Evolutionary conservation across 257 asterid species (phyloP), one percentile per base, ranked within the genome.

Genomic region (Solanum pennellii): DNA sequence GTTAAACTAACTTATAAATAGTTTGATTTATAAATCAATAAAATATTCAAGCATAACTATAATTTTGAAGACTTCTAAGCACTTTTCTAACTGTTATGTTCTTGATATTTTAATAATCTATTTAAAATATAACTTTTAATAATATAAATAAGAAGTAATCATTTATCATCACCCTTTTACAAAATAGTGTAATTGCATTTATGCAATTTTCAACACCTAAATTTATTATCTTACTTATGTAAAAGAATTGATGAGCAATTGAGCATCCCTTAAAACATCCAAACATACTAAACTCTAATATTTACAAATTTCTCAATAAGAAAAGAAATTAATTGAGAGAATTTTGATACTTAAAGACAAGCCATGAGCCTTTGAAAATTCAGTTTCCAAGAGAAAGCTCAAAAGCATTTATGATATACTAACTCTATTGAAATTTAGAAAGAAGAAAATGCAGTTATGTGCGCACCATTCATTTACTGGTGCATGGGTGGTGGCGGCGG

Each of bases 401-500:
- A 82, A 82, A 82, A 18, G 44, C 47, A 82, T 82, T 52, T 82
- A 82, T 49, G 69, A 39, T 75, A 21, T 10, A 27, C 60, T 16
- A 31, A 80, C 85, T 80, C 71, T 49, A 49, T 49, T 31, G 45
- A 12, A 82, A 82, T 20, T 59, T 31, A 49, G 37, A 69, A 87
- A 44, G 14, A 44, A 62, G 52, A 25, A 66, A 21, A 47, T 23
- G 49, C 65, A 44, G 83, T 12, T 21, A 31, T 47, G 6, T 74
- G 79, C 9, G 25, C 10, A 13, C 52, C 77, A 27, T 35, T 89
- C 82, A 27, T 60, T 90, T 82, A 92, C 88, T 93, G 93, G 86
- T 94, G 95, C 94, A 90, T 93, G 10, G 91, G 15, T 2, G 88
- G 86, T n/a, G 86, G 86, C 4, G 94, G 94, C 0, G 97, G 93